phyloP scores from a whole-genome alignment of 257 asterid genomes.

The Solanum sejunctum region DNA sequence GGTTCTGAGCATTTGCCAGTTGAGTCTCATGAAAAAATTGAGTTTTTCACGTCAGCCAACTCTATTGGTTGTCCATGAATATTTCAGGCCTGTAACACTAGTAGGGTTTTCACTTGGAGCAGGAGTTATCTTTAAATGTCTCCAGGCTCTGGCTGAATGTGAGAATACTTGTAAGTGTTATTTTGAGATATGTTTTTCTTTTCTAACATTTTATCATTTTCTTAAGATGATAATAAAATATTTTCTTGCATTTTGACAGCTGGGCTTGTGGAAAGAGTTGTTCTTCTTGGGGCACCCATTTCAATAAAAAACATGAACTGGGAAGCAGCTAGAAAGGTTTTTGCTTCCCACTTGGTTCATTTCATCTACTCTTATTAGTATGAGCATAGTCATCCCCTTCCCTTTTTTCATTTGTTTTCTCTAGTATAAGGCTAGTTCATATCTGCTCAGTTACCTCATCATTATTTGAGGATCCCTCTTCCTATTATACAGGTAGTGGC shows the following conservation, averaged over 20 bases:
- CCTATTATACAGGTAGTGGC: constrained; percentile 59
- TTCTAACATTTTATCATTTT: neutral
- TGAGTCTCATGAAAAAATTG: neutral
- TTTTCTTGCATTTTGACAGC: constrained; percentile 22
- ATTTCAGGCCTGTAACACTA: constrained; percentile 93
- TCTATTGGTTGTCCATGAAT: constrained; percentile 6
- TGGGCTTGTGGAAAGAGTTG: constrained; percentile 83
- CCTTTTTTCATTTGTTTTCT: neutral
- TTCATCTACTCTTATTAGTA: neutral
- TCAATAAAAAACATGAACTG: constrained; percentile 75
- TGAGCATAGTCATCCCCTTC: neutral
- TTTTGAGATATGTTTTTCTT: neutral
- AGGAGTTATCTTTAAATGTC: constrained; percentile 86
- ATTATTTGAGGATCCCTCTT: constrained; percentile 3
- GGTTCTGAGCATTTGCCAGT: neutral
- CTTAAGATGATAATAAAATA: constrained; percentile 1
- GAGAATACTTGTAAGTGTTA: constrained; percentile 39
- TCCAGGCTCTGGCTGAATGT: constrained; percentile 60
- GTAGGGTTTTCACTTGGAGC: constrained; percentile 97
- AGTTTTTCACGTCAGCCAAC: neutral
- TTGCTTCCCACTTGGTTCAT: neutral
- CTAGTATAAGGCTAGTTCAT: neutral
- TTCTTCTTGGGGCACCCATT: constrained; percentile 95
- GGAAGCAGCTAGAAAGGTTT: constrained; percentile 87
- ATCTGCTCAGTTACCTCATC: neutral